Percentiles rank a stretch among this genome's conserved stretches.
These are phyloP conservation scores for Xylariaceae sp. DNA, from an alignment of 2,329 filamentous ascomycete genomes.

Conservation along the genomic window DNA sequence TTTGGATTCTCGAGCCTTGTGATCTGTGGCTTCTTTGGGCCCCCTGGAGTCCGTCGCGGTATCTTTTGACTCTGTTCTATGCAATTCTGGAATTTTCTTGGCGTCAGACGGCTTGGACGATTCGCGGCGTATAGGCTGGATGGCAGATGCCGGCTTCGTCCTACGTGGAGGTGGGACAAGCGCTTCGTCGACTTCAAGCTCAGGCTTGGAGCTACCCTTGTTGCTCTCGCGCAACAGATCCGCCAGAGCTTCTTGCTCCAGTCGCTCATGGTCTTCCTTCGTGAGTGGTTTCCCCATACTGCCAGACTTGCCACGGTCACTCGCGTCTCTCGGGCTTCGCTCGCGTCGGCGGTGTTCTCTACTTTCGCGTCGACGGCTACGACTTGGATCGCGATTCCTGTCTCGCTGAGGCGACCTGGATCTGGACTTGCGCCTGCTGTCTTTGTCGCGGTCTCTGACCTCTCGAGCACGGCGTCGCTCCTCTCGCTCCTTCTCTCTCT, in stretches of 20 bases:
- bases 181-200: slow-evolving; percentile 49
- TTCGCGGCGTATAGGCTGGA: slow-evolving; percentile 46
- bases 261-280: slow-evolving; percentile 48
- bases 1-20: slow-evolving; percentile 12
- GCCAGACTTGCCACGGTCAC: slow-evolving; percentile 29
- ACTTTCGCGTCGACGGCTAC: slow-evolving; percentile 24
- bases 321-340: slow-evolving; percentile 28
- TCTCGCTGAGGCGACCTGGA: slow-evolving; percentile 24
- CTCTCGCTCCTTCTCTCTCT: slow-evolving; percentile 47
- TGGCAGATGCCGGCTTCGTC: slow-evolving; percentile 47
- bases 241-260: slow-evolving; percentile 51
- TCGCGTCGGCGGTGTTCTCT: slow-evolving; percentile 26
- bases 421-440: slow-evolving; percentile 25
- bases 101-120: slow-evolving; percentile 34
- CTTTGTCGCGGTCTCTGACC: slow-evolving; percentile 21
- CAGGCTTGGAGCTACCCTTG: slow-evolving; percentile 39
- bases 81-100: slow-evolving; percentile 28
- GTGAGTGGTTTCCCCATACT: slow-evolving; percentile 47
- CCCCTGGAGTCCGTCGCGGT: slow-evolving; percentile 14
- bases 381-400: slow-evolving; percentile 26
- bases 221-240: slow-evolving; percentile 54
- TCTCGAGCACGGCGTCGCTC: slow-evolving; percentile 42
- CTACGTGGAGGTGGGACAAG: slow-evolving; percentile 48
- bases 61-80: slow-evolving; percentile 28
- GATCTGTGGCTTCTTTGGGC: slow-evolving; percentile 10